A percentile compares a stretch with the other conserved stretches of the same genome.
Evolutionary conservation across 257 asterid species (phyloP).

Genomic region (Capsicum rhomboideum): DNA sequence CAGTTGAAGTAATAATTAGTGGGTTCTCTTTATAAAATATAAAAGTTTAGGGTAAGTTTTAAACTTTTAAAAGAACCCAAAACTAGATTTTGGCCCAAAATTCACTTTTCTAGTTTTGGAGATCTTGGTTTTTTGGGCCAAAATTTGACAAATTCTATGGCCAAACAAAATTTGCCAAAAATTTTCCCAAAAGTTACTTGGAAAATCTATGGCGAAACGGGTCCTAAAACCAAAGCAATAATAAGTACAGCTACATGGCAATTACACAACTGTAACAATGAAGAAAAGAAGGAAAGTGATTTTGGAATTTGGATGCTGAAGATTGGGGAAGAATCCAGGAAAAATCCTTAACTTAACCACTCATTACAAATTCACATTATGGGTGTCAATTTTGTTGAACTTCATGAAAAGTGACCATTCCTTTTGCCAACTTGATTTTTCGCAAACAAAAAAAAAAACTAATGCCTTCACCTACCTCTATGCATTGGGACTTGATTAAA

Average conservation of each 20-base stretch:
- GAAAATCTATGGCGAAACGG: too few relatives aligned
- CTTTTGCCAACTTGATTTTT: background rate
- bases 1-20: too few relatives aligned
- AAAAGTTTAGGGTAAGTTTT: too few relatives aligned
- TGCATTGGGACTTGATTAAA: background rate
- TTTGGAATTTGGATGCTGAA: background rate
- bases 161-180: too few relatives aligned
- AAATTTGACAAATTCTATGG: too few relatives aligned
- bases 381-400: background rate
- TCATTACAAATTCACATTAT: background rate
- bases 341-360: background rate
- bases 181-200: too few relatives aligned
- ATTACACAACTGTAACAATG: background rate
- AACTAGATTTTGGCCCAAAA: too few relatives aligned
- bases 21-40: too few relatives aligned
- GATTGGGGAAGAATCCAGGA: background rate
- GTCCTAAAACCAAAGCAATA: background rate
- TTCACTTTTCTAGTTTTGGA: too few relatives aligned
- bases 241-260: background rate
- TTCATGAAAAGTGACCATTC: background rate
- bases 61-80: too few relatives aligned
- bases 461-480: background rate
- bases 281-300: background rate
- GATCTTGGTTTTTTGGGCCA: too few relatives aligned
- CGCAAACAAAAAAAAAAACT: background rate